A percentile compares a stretch with the other conserved stretches of the same genome.
phyloP scores from a whole-genome alignment of 2,329 filamentous ascomycete species.

The Pseudogymnoascus sp. region DNA sequence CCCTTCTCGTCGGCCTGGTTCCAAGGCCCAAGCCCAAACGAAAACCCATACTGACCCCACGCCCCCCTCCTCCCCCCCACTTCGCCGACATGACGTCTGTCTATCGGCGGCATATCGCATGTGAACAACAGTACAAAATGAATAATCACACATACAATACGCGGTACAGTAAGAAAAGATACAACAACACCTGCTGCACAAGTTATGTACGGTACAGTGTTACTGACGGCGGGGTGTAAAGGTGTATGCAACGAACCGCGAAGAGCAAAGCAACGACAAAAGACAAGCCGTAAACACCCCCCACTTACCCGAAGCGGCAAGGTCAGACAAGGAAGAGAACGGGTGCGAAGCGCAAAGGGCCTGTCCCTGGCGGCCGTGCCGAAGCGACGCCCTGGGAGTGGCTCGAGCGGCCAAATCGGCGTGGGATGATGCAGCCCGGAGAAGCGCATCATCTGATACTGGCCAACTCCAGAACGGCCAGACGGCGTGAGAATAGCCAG shows the following conservation, averaged over 20 bases:
- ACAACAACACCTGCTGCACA: not conserved
- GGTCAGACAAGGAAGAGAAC: conserved; percentile 1
- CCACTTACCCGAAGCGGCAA: not conserved
- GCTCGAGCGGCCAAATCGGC: not conserved
- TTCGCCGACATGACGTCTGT: not conserved
- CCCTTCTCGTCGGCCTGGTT: not conserved
- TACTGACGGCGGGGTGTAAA: not conserved
- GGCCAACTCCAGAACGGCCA: too few relatives aligned
- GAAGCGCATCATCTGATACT: too few relatives aligned
- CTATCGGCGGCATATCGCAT: not conserved
- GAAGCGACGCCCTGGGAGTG: not conserved
- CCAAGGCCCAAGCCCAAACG: conserved; percentile 1
- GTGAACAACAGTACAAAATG: not conserved
- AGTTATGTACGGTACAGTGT: not conserved
- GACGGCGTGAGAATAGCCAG: too few relatives aligned
- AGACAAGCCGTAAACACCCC: not conserved
- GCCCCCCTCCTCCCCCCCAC: not conserved
- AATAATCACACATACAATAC: not conserved
- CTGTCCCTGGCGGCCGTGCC: conserved; percentile 4
- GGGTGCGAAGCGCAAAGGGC: not conserved
- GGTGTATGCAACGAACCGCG: not conserved
- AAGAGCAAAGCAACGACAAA: conserved; percentile 1
- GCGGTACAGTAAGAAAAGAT: not conserved
- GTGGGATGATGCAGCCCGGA: not conserved
- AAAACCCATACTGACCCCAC: conserved; percentile 1